Evolutionary conservation across 164 flowering plant species (phyloP).

Genomic region (Magnolia sinica): DNA sequence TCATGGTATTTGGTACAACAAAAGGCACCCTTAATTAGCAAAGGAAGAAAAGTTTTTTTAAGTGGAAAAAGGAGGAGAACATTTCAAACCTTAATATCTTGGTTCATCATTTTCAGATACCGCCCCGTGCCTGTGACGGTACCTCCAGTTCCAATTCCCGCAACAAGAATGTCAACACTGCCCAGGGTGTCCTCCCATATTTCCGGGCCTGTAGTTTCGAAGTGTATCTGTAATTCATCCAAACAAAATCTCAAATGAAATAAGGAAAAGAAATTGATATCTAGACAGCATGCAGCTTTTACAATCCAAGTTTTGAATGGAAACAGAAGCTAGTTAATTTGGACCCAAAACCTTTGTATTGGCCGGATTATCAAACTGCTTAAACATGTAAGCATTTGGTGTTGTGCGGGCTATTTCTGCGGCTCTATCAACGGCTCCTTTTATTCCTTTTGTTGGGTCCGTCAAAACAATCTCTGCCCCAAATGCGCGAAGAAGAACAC

Average conservation of each 20-base stretch:
- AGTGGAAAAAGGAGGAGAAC: too few relatives aligned
- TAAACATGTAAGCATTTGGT: constrained; percentile 78
- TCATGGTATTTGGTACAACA: too few relatives aligned
- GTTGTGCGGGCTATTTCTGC: constrained; percentile 57
- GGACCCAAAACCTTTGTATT: constrained; percentile 49
- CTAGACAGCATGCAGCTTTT: neutral
- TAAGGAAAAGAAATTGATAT: neutral
- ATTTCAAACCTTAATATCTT: constrained; percentile 49
- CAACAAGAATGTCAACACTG: constrained; percentile 64
- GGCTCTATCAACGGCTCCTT: constrained; percentile 82
- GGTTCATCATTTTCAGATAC: constrained; percentile 72
- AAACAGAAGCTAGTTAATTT: neutral
- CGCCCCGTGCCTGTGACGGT: constrained; percentile 74
- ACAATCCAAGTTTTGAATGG: neutral
- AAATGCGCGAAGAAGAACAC: constrained; percentile 74
- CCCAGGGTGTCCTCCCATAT: constrained; percentile 92
- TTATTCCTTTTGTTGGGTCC: constrained; percentile 63
- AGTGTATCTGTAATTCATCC: constrained; percentile 59
- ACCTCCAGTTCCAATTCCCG: constrained; percentile 82
- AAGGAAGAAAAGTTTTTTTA: too few relatives aligned
- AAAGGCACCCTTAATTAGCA: too few relatives aligned
- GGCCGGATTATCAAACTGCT: constrained; percentile 68
- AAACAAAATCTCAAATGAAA: constrained; percentile 7
- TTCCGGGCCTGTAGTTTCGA: constrained; percentile 84
- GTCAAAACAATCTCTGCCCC: constrained; percentile 80